phyloP scores from a whole-genome alignment of 495 filamentous ascomycete genomes.

The Penicillium verhagenii region DNA sequence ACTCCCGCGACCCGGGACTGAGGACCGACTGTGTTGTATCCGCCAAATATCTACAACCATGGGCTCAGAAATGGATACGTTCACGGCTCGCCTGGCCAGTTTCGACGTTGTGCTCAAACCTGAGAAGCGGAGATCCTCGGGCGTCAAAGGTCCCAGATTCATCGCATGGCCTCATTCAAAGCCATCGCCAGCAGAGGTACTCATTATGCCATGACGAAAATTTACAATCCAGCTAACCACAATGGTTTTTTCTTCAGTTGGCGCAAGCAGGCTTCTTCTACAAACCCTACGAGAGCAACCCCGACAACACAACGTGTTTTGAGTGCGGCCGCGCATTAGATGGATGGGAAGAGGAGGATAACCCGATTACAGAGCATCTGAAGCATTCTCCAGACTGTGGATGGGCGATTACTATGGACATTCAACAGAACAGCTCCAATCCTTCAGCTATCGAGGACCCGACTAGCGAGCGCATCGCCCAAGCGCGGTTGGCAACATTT shows the following conservation, averaged over 20 bases:
- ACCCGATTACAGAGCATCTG: conserved; percentile 78
- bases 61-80: conserved; percentile 55
- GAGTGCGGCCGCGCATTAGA: conserved; percentile 74
- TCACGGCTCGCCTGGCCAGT: conserved; percentile 69
- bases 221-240: conserved; percentile 5
- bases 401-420: conserved; percentile 79
- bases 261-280: conserved; percentile 91
- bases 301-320: conserved; percentile 90
- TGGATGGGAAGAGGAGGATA: conserved; percentile 85
- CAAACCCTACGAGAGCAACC: conserved; percentile 65
- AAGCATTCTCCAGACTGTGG: conserved; percentile 78
- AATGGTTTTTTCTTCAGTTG: conserved; percentile 53
- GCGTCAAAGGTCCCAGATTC: conserved; percentile 58
- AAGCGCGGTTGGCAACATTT: conserved; percentile 81
- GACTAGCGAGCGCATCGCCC: conserved; percentile 60
- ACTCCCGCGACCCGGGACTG: neutral
- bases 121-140: conserved; percentile 66
- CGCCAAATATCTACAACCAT: conserved; percentile 18
- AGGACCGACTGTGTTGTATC: conserved; percentile 4
- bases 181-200: conserved; percentile 63
- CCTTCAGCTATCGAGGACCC: conserved; percentile 68
- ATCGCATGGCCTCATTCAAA: conserved; percentile 75
- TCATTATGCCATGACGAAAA: no score
- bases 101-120: conserved; percentile 62
- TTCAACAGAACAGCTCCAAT: conserved; percentile 64